phyloP scores from a whole-genome alignment of 148 eudicot species.

The Chenopodium suecicum region DNA sequence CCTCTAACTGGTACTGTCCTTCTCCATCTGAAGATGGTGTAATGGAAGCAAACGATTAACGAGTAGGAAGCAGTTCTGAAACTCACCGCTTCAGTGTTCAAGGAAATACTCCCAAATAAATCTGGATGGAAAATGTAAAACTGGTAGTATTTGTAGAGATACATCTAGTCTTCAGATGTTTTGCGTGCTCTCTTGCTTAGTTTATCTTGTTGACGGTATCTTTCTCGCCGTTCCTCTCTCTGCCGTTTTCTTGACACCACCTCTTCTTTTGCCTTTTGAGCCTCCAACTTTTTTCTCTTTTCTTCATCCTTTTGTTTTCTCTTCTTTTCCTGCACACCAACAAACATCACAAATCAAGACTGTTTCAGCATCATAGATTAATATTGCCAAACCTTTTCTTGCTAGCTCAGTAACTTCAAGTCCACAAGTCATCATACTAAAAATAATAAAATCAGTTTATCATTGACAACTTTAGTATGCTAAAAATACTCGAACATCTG shows the following conservation, averaged over 20 bases:
- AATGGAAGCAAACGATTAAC: too few relatives aligned
- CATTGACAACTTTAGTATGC: neutral
- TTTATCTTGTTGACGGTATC: conserved; percentile 74
- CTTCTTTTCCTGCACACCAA: conserved; percentile 55
- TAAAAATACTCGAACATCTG: neutral
- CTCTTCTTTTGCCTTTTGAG: conserved; percentile 66
- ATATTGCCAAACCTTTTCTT: neutral
- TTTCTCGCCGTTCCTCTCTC: conserved; percentile 73
- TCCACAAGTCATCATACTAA: too few relatives aligned
- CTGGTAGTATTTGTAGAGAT: neutral
- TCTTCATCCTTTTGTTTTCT: conserved; percentile 54
- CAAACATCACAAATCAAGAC: neutral
- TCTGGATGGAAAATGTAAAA: neutral
- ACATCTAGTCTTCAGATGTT: conserved; percentile 24
- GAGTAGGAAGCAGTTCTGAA: neutral
- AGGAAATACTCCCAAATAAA: neutral
- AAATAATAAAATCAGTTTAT: too few relatives aligned
- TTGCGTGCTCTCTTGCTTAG: conserved; percentile 60
- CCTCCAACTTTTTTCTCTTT: conserved; percentile 50
- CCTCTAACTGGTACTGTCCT: too few relatives aligned
- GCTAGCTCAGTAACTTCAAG: neutral
- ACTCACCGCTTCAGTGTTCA: neutral
- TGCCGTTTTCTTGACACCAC: conserved; percentile 57
- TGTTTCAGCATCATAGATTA: neutral
- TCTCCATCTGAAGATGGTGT: too few relatives aligned